These are phyloP conservation scores for Penicillium simplicissimum DNA, from an alignment of 495 filamentous ascomycete genomes.

Conservation along the genomic window DNA sequence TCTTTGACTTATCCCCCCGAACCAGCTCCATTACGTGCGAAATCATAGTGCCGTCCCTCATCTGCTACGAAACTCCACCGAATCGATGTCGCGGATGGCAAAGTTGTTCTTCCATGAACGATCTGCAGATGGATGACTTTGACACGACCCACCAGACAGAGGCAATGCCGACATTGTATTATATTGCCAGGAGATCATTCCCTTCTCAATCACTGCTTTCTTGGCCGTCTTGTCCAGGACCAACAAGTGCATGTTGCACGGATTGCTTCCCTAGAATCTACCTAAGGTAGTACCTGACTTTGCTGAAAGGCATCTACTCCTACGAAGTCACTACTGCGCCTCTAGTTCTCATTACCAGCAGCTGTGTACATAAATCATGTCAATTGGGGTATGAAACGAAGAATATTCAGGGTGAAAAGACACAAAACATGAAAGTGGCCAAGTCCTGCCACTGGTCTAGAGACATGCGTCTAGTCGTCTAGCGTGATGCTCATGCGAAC, in stretches of 20 bases:
- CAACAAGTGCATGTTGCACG: conserved; percentile 76
- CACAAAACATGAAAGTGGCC: background rate
- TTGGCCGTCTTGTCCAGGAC: conserved; percentile 91
- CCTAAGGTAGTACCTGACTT: too few relatives aligned
- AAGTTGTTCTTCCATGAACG: too few relatives aligned
- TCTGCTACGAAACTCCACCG: too few relatives aligned
- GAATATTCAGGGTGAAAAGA: background rate
- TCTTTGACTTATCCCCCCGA: too few relatives aligned
- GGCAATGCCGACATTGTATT: conserved; percentile 90
- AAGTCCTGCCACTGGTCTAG: background rate
- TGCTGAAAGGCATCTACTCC: too few relatives aligned
- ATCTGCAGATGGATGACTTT: too few relatives aligned
- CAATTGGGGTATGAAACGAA: conserved; percentile 22
- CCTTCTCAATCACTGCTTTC: conserved; percentile 73
- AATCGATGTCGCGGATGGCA: too few relatives aligned
- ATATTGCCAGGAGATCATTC: conserved; percentile 90
- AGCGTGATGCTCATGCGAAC: background rate
- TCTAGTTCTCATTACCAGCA: background rate
- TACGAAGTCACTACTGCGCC: background rate
- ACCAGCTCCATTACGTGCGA: too few relatives aligned
- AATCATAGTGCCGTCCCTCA: too few relatives aligned
- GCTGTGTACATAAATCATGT: background rate
- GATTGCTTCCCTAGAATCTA: too few relatives aligned
- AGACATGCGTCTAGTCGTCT: background rate
- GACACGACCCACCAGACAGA: too few relatives aligned